These are phyloP conservation scores for Naganishia liquefaciens DNA, from an alignment of 1,284 basidiomycete species.

Conservation along the genomic window DNA sequence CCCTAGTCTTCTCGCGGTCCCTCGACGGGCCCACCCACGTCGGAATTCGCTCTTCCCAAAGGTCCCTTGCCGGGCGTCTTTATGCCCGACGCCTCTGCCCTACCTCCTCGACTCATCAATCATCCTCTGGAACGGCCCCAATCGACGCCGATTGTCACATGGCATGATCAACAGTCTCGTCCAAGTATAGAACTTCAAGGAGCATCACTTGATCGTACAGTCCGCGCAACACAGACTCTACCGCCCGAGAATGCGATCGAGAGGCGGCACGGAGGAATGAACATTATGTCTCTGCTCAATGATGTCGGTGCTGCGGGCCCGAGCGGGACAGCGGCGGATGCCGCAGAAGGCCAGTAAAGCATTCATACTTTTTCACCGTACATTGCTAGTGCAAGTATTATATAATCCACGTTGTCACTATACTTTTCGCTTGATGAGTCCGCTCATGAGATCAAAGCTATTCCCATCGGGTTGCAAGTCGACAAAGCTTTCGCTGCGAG, in stretches of 20 bases:
- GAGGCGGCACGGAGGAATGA: conserved; percentile 26
- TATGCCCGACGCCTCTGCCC: conserved; percentile 7
- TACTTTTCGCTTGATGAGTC: conserved; percentile 72
- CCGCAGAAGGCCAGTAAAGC: conserved; percentile 27
- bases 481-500: conserved; percentile 57
- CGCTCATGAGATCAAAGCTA: conserved; percentile 91
- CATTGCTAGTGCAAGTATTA: neutral
- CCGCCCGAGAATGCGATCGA: conserved; percentile 14
- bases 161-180: conserved; percentile 19
- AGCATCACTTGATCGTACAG: neutral
- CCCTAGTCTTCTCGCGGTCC: conserved; percentile 20
- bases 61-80: conserved; percentile 20
- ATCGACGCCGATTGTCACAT: conserved; percentile 16
- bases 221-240: conserved; percentile 4
- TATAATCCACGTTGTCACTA: conserved; percentile 36
- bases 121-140: conserved; percentile 15
- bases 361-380: neutral
- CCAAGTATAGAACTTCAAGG: neutral
- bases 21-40: conserved; percentile 14
- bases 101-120: conserved; percentile 11
- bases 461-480: conserved; percentile 92
- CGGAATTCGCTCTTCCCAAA: conserved; percentile 6
- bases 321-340: conserved; percentile 21
- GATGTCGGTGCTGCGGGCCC: neutral
- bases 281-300: conserved; percentile 31